Evolutionary conservation across 163 green algal genomes (phyloP).

Genomic region (Volvox carteri): DNA sequence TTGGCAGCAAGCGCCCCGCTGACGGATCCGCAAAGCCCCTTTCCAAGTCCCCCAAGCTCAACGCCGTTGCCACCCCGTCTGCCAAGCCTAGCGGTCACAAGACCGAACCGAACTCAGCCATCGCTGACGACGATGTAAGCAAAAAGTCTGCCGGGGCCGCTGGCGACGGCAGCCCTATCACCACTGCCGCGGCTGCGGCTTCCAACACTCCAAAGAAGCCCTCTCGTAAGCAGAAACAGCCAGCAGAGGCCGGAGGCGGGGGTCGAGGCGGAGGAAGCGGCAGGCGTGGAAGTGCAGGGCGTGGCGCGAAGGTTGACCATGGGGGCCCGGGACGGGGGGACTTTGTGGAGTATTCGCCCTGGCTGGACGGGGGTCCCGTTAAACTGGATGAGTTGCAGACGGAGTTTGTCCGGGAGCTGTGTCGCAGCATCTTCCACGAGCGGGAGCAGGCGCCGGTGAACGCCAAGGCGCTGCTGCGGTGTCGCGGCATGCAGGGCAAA

Average conservation of each 20-base stretch:
- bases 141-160: neutral
- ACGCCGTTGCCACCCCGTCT: neutral
- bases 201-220: neutral
- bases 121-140: neutral
- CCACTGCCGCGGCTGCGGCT: neutral
- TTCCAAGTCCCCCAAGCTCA: neutral
- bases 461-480: conserved; percentile 33
- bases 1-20: neutral
- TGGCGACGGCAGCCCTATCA: neutral
- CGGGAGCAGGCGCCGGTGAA: conserved; percentile 14
- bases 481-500: neutral
- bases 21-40: neutral
- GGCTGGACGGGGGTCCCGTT: neutral
- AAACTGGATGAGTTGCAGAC: conserved; percentile 8
- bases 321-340: neutral
- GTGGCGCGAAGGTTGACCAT: no score
- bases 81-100: neutral
- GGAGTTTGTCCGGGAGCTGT: conserved; percentile 27
- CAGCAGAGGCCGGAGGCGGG: neutral
- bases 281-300: no score
- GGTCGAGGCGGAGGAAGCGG: no score
- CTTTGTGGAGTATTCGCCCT: conserved; percentile 9
- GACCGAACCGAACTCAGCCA: neutral
- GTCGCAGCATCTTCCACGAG: neutral
- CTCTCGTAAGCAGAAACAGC: neutral